phyloP scores from a whole-genome alignment of 495 filamentous ascomycete genomes.

The Aspergillus baeticus region DNA sequence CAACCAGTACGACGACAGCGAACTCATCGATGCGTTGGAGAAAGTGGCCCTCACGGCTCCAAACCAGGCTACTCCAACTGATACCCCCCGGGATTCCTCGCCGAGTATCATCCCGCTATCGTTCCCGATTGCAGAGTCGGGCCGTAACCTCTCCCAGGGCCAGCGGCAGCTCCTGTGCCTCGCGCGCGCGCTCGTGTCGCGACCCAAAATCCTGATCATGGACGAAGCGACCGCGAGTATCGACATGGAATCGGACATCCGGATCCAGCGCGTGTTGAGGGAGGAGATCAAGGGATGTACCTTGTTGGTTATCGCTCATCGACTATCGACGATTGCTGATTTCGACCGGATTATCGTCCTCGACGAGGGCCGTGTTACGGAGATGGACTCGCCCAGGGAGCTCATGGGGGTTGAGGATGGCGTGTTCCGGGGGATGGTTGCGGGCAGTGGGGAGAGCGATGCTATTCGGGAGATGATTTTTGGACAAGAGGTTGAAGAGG shows the following conservation, averaged over 20 bases:
- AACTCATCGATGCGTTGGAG: constrained; percentile 60
- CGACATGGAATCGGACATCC: constrained; percentile 72
- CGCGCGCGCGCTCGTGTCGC: constrained; percentile 70
- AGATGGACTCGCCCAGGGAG: constrained; percentile 62
- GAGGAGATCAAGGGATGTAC: constrained; percentile 66
- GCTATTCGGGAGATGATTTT: constrained; percentile 19
- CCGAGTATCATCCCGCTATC: constrained; percentile 19
- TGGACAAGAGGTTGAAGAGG: background rate
- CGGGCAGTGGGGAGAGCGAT: constrained; percentile 63
- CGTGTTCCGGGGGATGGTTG: constrained; percentile 64
- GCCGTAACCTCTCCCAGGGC: constrained; percentile 70
- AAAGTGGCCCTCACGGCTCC: constrained; percentile 32
- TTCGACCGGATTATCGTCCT: constrained; percentile 75
- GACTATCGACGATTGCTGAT: constrained; percentile 72
- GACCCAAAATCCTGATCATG: constrained; percentile 72
- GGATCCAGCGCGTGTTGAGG: constrained; percentile 18
- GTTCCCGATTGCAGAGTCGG: constrained; percentile 62
- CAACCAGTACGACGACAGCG: constrained; percentile 54
- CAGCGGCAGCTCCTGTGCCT: constrained; percentile 79
- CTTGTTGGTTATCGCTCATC: constrained; percentile 73
- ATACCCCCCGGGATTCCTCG: constrained; percentile 34
- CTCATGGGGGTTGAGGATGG: constrained; percentile 52
- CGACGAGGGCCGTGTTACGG: constrained; percentile 62
- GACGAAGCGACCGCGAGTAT: constrained; percentile 81
- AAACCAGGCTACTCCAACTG: constrained; percentile 35